Evolutionary conservation across 495 filamentous ascomycete genomes (phyloP), one percentile per base, ranked within the genome.

Genomic region (Lasiosphaeria hispida): DNA sequence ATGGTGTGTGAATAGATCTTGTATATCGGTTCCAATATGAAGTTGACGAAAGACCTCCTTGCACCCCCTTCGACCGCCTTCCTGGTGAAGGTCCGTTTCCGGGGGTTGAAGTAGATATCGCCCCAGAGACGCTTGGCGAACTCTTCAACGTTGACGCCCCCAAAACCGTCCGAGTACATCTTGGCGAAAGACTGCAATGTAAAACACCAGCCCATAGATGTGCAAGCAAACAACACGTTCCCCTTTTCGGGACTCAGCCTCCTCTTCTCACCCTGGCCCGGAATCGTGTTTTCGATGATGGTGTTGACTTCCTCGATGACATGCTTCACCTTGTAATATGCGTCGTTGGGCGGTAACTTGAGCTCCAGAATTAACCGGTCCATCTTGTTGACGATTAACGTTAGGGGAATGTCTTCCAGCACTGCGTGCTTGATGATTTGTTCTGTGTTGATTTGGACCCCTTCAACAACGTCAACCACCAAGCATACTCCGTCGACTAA

Each of bases 241-340:
- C 93, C 95, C 72, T 92, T 96, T 71, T 97, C 94, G 0, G 94
- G 94, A 63, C 93, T 97, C 59, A 98, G 65, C 61, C 95, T 85
- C 72, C 83, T 80, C 58, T 78, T 80, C 67, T 89, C 91, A 11
- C 92, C 92, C 63, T 85, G 85, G 2, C 92, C 92, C 3, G 94
- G 94, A 10, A 92, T 76, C 7, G 87, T 85, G 65, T 85, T 90
- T 61, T 96, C 92, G 67, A 98, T 97, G 64, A 92, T 78, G 0
- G 90, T 97, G 72, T 98, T 98, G 65, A 97, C 91, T 71, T 97
- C 90, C 72, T 98, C 94, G 63, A 98, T 87, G 18, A 96, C 92
- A 73, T 97, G 93, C 67, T 97, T 97, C 49, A 98, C 72, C 75
- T 98, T 98, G 82, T 96, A 97, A 71, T 97, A 98, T 19, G 94